Evolutionary conservation across 1,284 basidiomycete genomes (phyloP), one percentile per base, ranked within the genome.

Genomic region (Sporisorium sorghi): DNA sequence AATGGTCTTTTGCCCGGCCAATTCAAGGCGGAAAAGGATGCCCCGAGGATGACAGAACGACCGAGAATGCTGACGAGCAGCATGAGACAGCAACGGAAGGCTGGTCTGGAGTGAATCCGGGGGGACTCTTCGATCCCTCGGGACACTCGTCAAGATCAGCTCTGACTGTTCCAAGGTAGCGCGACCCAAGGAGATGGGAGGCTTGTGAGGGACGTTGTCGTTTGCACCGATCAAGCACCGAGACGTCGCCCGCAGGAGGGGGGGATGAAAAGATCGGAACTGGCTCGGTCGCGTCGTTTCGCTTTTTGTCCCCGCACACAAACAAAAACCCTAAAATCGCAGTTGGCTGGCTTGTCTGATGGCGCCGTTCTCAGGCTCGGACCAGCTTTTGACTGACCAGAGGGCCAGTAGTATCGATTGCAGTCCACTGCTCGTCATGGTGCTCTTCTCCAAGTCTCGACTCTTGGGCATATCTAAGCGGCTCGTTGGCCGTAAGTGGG

Each of bases 201-300:
- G n/a, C n/a, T n/a, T n/a, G n/a, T n/a, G n/a, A n/a, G n/a, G n/a
- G n/a, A n/a, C n/a, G n/a, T n/a, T n/a, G n/a, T n/a, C 30, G 30
- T 17, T 8, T 28, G 21, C 21, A 35, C 53, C 53, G 60, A 63
- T 47, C 21, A 17, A 14, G 35, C 40, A 51, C 55, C 53, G 60
- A 57, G 40, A 44, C 21, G 47, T 23, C 17, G 32, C 48, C 53
- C 49, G 23, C 7, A 14, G 8, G 5, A 35, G 23, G 24, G 39
- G 11, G 12, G 28, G n/a, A n/a, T n/a, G n/a, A n/a, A n/a, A n/a
- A 17, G 44, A n/a, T 46, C 60, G 52, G 52, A 3, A 23, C 12
- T 5, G 10, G 48, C 40, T 63, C 54, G 60, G 54, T 63, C 60
- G 49, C 30, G 37, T 55, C 21, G 28, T n/a, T n/a, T n/a, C n/a